Base-by-base conservation (phyloP, 2,329 filamentous ascomycete genomes). In the Cercospora nicotianae region DNA sequence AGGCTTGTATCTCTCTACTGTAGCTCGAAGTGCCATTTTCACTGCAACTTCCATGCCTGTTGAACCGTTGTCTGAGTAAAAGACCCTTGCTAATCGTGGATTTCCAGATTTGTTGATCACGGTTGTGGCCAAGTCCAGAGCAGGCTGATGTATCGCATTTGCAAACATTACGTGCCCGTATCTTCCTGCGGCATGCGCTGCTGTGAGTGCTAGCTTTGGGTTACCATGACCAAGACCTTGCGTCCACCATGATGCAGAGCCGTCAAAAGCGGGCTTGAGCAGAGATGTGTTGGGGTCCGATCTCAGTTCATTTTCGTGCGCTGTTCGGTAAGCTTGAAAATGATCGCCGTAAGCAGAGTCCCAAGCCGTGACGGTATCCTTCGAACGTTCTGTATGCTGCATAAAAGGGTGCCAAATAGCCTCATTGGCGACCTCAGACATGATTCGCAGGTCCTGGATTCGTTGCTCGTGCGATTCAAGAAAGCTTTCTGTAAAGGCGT, bases 111-210 rank as follows among this genome's bases (percentile, higher is more conserved):
- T 83, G 0, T 82, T 65, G 3, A 95, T 80, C 1, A 96, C 81
- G 0, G 81, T 82, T 75, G 91, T 86, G 0, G 91, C 90, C 0
- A 96, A 83, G 6, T 83, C 81, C 0, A 95, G 80, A 0, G 91
- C 92, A 0, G 93, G 92, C 73, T 92, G 86, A 72, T 96, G 91
- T n/a, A 94, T 85, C 0, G 90, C 88, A 8, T 89, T 89, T 0
- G 91, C 91, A 75, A 96, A 95, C 90, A 96, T 95, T 72, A 95
- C 91, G 78, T 96, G 92, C 0, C 92, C 92, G 75, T 95, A 96
- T 30, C 92, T 86, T 7, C 92, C 92, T 1, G 92, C 91, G 0
- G 93, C 92, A 75, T 95, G 90, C 0, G 92, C 91, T 1, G 92
- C 91, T 0, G 91, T 88, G 1, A 95, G 85, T 0, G 91, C 87